A percentile compares a stretch with the other conserved stretches of the same genome.
Conservation (phyloP, 257 asterid genomes). For the Solanum lignicaule region DNA sequence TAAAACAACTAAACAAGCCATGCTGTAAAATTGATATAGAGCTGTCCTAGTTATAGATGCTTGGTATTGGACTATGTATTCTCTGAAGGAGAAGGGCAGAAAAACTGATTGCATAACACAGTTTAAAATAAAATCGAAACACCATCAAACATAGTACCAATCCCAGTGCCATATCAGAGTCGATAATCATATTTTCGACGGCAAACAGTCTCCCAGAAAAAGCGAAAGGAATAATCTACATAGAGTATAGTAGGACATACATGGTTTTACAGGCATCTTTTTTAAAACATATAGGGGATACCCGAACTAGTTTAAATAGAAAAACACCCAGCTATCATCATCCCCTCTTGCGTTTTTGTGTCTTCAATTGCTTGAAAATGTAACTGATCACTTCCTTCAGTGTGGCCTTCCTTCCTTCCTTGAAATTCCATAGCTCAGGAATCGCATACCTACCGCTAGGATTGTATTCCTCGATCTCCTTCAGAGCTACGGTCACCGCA, state of each 20-base stretch:
- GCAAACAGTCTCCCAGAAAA: not conserved
- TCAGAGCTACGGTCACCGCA: slow-evolving; percentile 19
- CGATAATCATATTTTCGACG: not conserved
- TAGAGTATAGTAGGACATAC: not conserved
- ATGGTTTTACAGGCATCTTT: not conserved
- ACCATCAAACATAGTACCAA: not conserved
- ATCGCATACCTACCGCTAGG: slow-evolving; percentile 37
- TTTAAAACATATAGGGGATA: not conserved
- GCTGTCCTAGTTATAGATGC: not conserved
- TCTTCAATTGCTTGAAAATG: slow-evolving; percentile 24
- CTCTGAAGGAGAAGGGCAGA: not conserved
- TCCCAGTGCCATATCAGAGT: not conserved
- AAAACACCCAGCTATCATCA: not conserved
- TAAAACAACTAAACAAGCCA: not conserved
- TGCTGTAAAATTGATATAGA: not conserved
- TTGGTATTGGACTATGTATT: not conserved
- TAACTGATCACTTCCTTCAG: slow-evolving; percentile 28
- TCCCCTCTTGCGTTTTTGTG: slow-evolving; percentile 15
- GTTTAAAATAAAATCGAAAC: not conserved
- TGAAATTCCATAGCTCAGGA: slow-evolving; percentile 32
- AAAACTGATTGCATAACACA: not conserved
- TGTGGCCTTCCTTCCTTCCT: slow-evolving; percentile 34
- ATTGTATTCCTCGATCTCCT: slow-evolving; percentile 31
- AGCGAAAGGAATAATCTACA: not conserved
- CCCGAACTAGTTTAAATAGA: not conserved